Percentiles rank a stretch among this genome's conserved stretches.
Conservation (phyloP, 257 asterid species). For the Nicotiana knightiana region DNA sequence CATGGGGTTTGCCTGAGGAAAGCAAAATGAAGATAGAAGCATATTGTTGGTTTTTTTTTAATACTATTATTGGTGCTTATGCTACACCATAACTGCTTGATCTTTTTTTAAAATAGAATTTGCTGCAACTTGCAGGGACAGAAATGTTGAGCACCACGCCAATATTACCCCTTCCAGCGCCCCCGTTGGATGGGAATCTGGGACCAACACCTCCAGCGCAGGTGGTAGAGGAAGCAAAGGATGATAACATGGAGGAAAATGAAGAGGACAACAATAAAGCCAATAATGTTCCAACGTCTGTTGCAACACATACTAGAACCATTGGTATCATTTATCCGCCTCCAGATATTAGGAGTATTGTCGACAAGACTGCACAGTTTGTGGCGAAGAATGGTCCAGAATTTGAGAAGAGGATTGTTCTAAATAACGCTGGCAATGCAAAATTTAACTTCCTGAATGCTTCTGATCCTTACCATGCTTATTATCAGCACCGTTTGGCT, state of each 20-base stretch:
- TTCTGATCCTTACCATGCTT: conserved; percentile 91
- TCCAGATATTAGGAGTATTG: conserved; percentile 76
- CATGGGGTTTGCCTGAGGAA: not conserved
- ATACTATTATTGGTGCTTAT: not conserved
- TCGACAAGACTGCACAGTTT: conserved; percentile 79
- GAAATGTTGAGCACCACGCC: conserved; percentile 36
- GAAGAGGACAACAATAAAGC: conserved; percentile 29
- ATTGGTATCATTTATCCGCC: conserved; percentile 92
- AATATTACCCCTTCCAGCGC: conserved; percentile 80
- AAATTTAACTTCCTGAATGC: conserved; percentile 70
- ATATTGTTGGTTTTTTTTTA: not conserved
- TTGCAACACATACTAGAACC: conserved; percentile 79
- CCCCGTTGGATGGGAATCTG: conserved; percentile 70
- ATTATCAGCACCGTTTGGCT: conserved; percentile 78
- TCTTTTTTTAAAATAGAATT: conserved; percentile 26
- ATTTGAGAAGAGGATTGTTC: conserved; percentile 73
- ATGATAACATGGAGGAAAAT: conserved; percentile 12
- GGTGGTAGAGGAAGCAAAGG: conserved; percentile 27
- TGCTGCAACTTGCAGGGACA: no score
- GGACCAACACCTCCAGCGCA: conserved; percentile 53
- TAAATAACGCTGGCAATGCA: conserved; percentile 73
- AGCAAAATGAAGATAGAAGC: not conserved
- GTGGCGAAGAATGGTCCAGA: conserved; percentile 90
- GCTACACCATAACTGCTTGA: no score
- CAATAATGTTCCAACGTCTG: conserved; percentile 40